Evolutionary conservation across 768 basidiomycete species (phyloP).

Genomic region (Auriculariales sp.): DNA sequence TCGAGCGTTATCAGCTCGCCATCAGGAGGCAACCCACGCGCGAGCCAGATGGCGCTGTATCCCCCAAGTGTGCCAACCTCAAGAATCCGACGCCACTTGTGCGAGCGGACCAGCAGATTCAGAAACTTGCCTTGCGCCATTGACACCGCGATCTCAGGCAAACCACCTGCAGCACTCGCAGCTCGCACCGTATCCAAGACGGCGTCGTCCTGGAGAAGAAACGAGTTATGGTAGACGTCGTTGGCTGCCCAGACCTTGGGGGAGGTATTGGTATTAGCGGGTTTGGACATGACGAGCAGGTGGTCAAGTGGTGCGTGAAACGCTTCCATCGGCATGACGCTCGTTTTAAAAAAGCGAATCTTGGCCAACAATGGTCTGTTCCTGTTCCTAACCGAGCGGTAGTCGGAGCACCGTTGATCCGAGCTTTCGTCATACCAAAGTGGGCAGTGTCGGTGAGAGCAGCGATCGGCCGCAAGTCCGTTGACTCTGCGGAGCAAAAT

Average conservation of each 20-base stretch:
- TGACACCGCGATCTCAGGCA: slow-evolving; percentile 22
- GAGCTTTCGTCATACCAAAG: too few relatives aligned
- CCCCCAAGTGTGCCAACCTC: slow-evolving; percentile 4
- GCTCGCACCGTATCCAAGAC: slow-evolving; percentile 25
- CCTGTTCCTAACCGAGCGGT: too few relatives aligned
- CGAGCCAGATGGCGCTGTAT: slow-evolving; percentile 19
- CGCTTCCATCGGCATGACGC: too few relatives aligned
- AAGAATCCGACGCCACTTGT: slow-evolving; percentile 4
- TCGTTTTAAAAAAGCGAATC: too few relatives aligned
- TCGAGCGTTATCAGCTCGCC: slow-evolving; percentile 20
- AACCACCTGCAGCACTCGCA: slow-evolving; percentile 26
- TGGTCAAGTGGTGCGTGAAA: too few relatives aligned
- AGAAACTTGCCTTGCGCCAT: slow-evolving; percentile 6
- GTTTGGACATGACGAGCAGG: neutral
- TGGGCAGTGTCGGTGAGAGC: too few relatives aligned
- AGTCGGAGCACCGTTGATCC: too few relatives aligned
- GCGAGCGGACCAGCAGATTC: neutral
- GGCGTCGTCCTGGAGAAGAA: slow-evolving; percentile 24
- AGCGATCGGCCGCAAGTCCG: too few relatives aligned
- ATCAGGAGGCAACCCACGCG: slow-evolving; percentile 15
- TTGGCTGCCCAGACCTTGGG: slow-evolving; percentile 33
- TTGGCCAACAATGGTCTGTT: too few relatives aligned
- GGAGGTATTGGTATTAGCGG: neutral
- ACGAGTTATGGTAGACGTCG: slow-evolving; percentile 42
- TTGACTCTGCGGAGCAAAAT: too few relatives aligned